A percentile compares a stretch with the other conserved stretches of the same genome.
Conservation (phyloP, 805 yeast species). For the Ogataea dorogensis region DNA sequence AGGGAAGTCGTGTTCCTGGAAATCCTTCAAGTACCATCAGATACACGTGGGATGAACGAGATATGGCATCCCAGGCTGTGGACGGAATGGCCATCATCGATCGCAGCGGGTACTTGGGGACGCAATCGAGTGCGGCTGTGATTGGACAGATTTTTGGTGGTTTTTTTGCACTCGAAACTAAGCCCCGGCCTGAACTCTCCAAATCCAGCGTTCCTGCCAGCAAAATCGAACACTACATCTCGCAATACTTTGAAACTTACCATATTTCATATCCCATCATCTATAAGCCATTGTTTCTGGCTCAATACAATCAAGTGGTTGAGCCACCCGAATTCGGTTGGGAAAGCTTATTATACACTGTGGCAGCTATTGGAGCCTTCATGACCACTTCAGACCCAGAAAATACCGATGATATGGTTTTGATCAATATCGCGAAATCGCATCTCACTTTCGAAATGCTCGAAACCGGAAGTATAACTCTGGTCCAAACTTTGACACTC, state of each 20-base stretch:
- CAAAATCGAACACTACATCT: slow-evolving; percentile 12
- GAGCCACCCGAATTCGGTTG: slow-evolving; percentile 16
- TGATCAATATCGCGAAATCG: slow-evolving; percentile 16
- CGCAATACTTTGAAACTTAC: slow-evolving; percentile 16
- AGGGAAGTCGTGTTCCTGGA: neutral
- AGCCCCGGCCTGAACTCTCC: neutral
- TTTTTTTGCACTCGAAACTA: slow-evolving; percentile 4
- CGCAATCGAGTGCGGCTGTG: slow-evolving; percentile 16
- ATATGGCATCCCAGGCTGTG: neutral
- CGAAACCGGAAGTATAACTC: slow-evolving; percentile 15
- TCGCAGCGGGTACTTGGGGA: slow-evolving; percentile 18
- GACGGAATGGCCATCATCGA: slow-evolving; percentile 23
- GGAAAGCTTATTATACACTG: slow-evolving; percentile 18
- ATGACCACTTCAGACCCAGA: slow-evolving; percentile 16
- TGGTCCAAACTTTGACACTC: slow-evolving; percentile 18
- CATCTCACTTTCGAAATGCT: slow-evolving; percentile 15
- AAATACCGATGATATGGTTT: slow-evolving; percentile 13
- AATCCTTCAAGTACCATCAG: neutral
- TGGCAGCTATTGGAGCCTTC: slow-evolving; percentile 21
- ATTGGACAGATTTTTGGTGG: slow-evolving; percentile 13
- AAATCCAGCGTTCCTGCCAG: neutral
- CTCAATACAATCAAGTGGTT: slow-evolving; percentile 18
- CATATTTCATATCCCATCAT: slow-evolving; percentile 19
- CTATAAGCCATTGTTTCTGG: slow-evolving; percentile 19
- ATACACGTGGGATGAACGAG: slow-evolving; percentile 15